Evolutionary conservation across 495 filamentous ascomycete genomes (phyloP), one percentile per base, ranked within the genome.

Genomic region (Neurospora africana): DNA sequence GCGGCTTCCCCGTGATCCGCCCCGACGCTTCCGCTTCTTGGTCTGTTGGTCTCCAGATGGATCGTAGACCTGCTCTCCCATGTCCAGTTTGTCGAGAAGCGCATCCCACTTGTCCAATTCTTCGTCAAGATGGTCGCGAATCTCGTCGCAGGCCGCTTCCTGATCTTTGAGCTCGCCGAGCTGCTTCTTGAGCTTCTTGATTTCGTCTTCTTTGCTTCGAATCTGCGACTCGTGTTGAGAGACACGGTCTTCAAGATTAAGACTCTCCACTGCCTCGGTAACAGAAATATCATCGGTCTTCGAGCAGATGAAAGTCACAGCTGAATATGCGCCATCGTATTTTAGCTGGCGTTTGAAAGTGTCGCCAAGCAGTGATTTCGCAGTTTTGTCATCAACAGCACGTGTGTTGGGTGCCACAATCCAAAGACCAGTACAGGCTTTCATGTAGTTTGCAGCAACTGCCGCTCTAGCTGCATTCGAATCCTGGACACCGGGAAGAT

Each of bases 251-350:
- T 81, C 83, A 10, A 90, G 76, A 21, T 70, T 74, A 70, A 83
- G 74, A 27, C 76, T 79, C 37, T 76, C 75, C 2, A 73, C 72
- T 8, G 78, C 83, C 65, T 84, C 81, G 0, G 75, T 79, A 5
- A 76, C 74, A 19, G 79, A 84, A 36, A 92, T 88, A 67, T 91
- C 89, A 77, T 92, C 91, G 6, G 88, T 89, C 77, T 92, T 92
- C 17, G 85, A 87, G 73, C 89, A 91, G 27, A 93, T 88, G 70
- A 93, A 89, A 0, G 85, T 90, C 19, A 92, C 82, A 9, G 73
- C 79, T 0, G 81, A 84, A 69, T 87, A 89, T 0, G 78, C 83
- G 1, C 88, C 86, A 71, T 92, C 90, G 75, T 89, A 87, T 69
- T 90, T 85, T 15, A 92, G 81, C 75, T 93, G 90, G 3, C 87